Evolutionary conservation across 176 grass and related monocot genomes (phyloP).

Genomic region (Cymbopogon citratus): DNA sequence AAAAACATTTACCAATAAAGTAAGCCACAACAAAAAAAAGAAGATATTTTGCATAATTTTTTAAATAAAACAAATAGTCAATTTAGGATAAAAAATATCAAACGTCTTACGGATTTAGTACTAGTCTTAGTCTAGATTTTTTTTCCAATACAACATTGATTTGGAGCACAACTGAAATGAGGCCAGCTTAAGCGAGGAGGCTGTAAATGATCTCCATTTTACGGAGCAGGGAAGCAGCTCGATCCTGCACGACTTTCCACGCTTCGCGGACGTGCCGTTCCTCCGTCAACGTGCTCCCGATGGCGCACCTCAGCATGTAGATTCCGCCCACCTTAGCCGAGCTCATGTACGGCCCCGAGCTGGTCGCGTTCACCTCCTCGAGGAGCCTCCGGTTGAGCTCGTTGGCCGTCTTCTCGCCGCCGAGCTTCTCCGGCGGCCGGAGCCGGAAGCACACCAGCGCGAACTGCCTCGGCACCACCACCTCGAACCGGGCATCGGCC

Average conservation of each 20-base stretch:
- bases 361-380: conserved; percentile 12
- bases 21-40: too few relatives aligned
- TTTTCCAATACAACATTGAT: too few relatives aligned
- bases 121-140: too few relatives aligned
- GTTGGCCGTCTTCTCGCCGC: background rate
- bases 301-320: conserved; percentile 35
- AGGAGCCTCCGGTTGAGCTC: conserved; percentile 9
- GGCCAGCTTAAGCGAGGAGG: too few relatives aligned
- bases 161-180: too few relatives aligned
- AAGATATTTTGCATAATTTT: too few relatives aligned
- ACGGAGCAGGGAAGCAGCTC: conserved; percentile 4
- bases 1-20: too few relatives aligned
- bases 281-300: conserved; percentile 41
- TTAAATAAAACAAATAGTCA: too few relatives aligned
- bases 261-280: conserved; percentile 25
- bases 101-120: too few relatives aligned
- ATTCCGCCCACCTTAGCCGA: conserved; percentile 31
- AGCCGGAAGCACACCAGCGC: conserved; percentile 31
- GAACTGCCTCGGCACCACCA: background rate
- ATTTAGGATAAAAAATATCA: too few relatives aligned
- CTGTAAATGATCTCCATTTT: background rate
- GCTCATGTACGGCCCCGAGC: conserved; percentile 30
- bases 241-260: conserved; percentile 34
- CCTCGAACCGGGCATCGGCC: background rate
- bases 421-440: background rate